A percentile compares a stretch with the other conserved stretches of the same genome.
Conservation (phyloP, 345 rosid species). For the Pseudoturritis turrita region DNA sequence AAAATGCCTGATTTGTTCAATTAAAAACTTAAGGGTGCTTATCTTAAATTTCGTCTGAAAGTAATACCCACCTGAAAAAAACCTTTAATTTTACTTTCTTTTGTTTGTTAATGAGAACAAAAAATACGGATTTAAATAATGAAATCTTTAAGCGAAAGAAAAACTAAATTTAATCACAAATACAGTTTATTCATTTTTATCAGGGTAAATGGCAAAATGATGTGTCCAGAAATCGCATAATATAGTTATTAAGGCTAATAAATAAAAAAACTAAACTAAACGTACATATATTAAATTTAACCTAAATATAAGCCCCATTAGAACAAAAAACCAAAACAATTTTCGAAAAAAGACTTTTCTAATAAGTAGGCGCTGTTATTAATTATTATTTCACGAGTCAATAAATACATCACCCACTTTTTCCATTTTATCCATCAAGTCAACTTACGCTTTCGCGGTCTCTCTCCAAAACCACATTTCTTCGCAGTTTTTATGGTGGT, state of each 20-base stretch:
- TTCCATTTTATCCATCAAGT: background rate
- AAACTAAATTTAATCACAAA: too few species aligned
- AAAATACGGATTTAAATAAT: too few species aligned
- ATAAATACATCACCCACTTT: slow-evolving; percentile 13
- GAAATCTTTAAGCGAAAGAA: too few species aligned
- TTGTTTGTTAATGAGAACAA: too few species aligned
- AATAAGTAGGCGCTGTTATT: slow-evolving; percentile 5
- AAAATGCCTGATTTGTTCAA: background rate
- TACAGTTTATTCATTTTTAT: too few species aligned
- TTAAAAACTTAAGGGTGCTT: background rate
- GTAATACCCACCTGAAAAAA: background rate
- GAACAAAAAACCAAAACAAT: background rate
- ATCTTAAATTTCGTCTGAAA: background rate
- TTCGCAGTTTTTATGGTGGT: slow-evolving; percentile 6
- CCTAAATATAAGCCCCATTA: background rate
- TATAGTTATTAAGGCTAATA: background rate
- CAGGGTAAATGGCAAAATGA: background rate
- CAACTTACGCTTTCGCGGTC: slow-evolving; percentile 6
- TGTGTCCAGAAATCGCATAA: too few species aligned
- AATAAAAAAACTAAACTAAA: background rate
- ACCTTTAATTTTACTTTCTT: too few species aligned
- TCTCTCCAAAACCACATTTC: background rate
- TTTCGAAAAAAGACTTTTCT: slow-evolving; percentile 6
- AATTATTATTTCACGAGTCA: background rate
- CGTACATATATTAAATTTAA: background rate